Conservation (phyloP, 768 basidiomycete species). For the Sistotremastrum niveocremeum region DNA sequence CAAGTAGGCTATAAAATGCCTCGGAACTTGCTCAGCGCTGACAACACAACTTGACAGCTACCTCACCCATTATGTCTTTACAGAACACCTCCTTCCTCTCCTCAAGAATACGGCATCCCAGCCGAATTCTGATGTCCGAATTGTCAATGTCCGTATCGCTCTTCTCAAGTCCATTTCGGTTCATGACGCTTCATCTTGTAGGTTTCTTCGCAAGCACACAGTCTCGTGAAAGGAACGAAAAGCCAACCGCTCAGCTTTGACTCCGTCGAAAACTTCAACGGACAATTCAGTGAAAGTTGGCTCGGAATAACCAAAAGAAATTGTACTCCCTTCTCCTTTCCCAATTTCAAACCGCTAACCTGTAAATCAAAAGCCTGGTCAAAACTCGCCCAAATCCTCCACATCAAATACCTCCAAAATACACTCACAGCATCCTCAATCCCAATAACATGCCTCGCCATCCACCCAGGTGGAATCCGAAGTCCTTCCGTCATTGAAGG, state of each 20-base stretch:
- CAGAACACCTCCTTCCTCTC: conserved; percentile 37
- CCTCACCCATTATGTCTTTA: conserved; percentile 38
- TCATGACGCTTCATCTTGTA: too few relatives aligned
- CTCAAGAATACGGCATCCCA: conserved; percentile 34
- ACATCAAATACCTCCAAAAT: conserved; percentile 35
- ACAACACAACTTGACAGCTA: conserved; percentile 14
- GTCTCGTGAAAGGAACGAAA: too few relatives aligned
- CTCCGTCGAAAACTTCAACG: too few relatives aligned
- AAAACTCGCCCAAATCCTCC: conserved; percentile 42
- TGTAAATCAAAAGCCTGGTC: conserved; percentile 24
- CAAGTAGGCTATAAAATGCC: conserved; percentile 23
- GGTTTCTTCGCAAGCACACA: too few relatives aligned
- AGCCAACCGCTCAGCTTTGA: too few relatives aligned
- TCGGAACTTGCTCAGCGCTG: too few relatives aligned
- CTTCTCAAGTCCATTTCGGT: not conserved
- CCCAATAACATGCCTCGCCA: conserved; percentile 26
- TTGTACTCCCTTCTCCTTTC: too few relatives aligned
- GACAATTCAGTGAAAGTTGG: too few relatives aligned
- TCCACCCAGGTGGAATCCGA: conserved; percentile 29
- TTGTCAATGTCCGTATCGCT: conserved; percentile 34
- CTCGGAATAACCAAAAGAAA: too few relatives aligned
- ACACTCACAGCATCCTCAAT: conserved; percentile 24
- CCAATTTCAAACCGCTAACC: too few relatives aligned
- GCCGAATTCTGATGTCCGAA: conserved; percentile 41
- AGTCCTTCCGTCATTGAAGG: not conserved